These are phyloP conservation scores for Stephania yunnanensis DNA, from an alignment of 164 flowering plant species.

Conservation along the genomic window DNA sequence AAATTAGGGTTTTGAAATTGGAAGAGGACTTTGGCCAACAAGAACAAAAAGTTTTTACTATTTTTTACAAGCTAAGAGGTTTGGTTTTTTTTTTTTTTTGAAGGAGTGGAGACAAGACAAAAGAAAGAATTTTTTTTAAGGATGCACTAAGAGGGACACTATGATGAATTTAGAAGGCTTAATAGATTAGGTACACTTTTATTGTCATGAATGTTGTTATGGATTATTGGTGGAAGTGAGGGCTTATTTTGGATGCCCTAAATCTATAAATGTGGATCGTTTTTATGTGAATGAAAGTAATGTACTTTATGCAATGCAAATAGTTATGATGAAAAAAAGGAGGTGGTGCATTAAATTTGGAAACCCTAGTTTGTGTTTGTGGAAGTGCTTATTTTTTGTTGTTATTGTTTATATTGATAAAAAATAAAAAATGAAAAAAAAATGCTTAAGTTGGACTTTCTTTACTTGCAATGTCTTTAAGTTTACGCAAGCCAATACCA, in stretches of 20 bases:
- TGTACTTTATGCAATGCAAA: background rate
- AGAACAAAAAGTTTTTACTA: background rate
- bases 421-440: too few relatives aligned
- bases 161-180: background rate
- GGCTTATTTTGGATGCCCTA: background rate
- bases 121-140: background rate
- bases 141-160: background rate
- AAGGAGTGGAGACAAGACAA: background rate
- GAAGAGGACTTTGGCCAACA: background rate
- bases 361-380: background rate
- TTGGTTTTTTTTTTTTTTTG: background rate
- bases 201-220: background rate
- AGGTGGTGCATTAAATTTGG: background rate
- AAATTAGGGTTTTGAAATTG: background rate
- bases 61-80: background rate
- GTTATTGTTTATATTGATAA: too few relatives aligned
- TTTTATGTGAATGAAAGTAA: background rate
- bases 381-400: background rate
- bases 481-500: too few relatives aligned
- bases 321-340: background rate
- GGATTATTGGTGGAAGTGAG: background rate
- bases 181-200: background rate
- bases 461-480: too few relatives aligned
- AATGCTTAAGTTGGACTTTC: too few relatives aligned
- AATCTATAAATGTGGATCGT: background rate